Percentiles rank a stretch among this genome's conserved stretches.
These are phyloP conservation scores for Linnemannia zychae DNA, from an alignment of 192 early-diverging fungal species.

Conservation along the genomic window DNA sequence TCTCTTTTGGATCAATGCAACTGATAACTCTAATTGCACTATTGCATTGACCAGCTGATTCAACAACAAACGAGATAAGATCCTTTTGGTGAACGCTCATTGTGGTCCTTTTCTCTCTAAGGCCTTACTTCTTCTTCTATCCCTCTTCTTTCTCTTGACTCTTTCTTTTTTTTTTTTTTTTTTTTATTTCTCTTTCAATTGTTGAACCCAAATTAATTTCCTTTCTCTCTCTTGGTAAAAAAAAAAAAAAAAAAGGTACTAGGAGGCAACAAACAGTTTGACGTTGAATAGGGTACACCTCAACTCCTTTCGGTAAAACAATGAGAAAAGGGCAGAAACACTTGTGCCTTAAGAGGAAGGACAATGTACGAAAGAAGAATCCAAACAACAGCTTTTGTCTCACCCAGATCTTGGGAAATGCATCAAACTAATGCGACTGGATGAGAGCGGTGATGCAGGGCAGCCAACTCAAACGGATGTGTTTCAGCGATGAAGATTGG, in stretches of 20 bases:
- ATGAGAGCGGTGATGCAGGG: not conserved
- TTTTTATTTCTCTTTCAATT: no score
- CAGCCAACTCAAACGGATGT: not conserved
- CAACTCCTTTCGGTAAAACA: no score
- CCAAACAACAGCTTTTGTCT: not conserved
- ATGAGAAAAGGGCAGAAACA: not conserved
- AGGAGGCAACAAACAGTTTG: no score
- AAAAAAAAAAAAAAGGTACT: not conserved
- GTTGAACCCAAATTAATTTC: no score
- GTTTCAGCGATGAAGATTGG: not conserved
- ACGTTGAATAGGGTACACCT: no score
- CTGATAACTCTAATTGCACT: no score
- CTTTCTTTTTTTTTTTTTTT: not conserved
- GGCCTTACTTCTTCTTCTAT: no score
- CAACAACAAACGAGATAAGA: not conserved
- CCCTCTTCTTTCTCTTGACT: not conserved
- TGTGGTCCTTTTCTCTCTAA: no score
- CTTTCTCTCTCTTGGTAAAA: not conserved
- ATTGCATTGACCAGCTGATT: no score
- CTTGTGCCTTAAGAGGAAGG: not conserved
- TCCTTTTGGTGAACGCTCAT: not conserved
- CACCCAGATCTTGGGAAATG: not conserved
- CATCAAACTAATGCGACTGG: not conserved
- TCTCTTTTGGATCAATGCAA: no score
- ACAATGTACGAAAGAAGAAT: not conserved